Percentiles rank a stretch among this genome's conserved stretches.
Evolutionary conservation across 2,329 filamentous ascomycete genomes (phyloP).

Genomic region (Aspergillus sp.): DNA sequence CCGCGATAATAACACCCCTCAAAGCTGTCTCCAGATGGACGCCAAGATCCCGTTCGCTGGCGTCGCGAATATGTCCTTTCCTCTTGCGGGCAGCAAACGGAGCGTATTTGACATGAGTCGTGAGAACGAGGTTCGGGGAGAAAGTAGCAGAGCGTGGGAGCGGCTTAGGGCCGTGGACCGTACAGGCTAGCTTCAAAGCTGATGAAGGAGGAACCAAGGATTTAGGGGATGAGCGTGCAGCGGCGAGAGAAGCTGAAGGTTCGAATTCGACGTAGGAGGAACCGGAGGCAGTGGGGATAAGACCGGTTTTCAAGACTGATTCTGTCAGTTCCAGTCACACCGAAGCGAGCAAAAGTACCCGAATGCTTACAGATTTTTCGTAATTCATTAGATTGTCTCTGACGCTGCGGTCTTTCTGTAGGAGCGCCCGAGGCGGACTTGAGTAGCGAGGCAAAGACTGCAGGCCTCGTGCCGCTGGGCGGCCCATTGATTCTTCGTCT

Average conservation of each 20-base stretch:
- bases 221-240: conserved; percentile 39
- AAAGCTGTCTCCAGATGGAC: conserved; percentile 89
- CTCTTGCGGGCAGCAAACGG: conserved; percentile 83
- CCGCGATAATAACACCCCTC: conserved; percentile 82
- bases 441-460: conserved; percentile 56
- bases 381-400: conserved; percentile 64
- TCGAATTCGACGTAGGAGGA: conserved; percentile 65
- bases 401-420: conserved; percentile 48
- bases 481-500: conserved; percentile 88
- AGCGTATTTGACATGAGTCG: conserved; percentile 92
- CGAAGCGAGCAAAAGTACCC: neutral
- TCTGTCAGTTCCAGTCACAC: neutral
- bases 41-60: conserved; percentile 80
- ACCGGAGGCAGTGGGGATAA: conserved; percentile 88
- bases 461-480: conserved; percentile 67
- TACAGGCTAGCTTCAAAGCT: conserved; percentile 86
- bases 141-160: conserved; percentile 86
- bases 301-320: conserved; percentile 79
- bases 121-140: conserved; percentile 85
- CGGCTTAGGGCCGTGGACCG: conserved; percentile 87
- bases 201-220: conserved; percentile 52
- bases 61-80: conserved; percentile 79
- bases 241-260: conserved; percentile 41
- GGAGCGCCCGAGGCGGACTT: conserved; percentile 45
- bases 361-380: conserved; percentile 75